Evolutionary conservation across 495 filamentous ascomycete genomes (phyloP).

Genomic region (Chaetomidium leptoderma): DNA sequence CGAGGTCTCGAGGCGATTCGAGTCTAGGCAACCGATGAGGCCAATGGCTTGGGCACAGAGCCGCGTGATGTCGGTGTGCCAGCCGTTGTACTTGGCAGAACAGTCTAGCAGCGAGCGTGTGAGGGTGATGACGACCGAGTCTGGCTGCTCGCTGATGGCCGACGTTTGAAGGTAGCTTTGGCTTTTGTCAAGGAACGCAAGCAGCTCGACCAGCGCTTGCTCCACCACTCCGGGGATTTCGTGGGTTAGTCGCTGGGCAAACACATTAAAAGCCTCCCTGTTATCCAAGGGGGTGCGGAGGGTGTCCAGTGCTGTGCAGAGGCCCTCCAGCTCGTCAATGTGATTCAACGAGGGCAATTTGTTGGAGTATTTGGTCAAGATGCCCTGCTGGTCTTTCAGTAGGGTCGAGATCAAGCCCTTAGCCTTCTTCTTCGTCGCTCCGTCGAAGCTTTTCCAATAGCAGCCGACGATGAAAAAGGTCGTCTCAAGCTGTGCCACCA

Average conservation of each 20-base stretch:
- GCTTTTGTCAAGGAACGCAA: slow-evolving; percentile 63
- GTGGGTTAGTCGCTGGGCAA: slow-evolving; percentile 66
- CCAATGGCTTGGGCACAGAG: slow-evolving; percentile 77
- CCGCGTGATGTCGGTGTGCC: slow-evolving; percentile 59
- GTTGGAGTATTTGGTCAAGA: slow-evolving; percentile 60
- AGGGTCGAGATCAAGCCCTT: slow-evolving; percentile 60
- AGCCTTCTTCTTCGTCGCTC: slow-evolving; percentile 53
- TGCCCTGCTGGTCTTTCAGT: slow-evolving; percentile 52
- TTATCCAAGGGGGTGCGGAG: slow-evolving; percentile 55
- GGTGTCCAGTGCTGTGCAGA: slow-evolving; percentile 58
- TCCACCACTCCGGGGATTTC: slow-evolving; percentile 81
- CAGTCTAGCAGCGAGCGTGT: slow-evolving; percentile 78
- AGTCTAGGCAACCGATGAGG: slow-evolving; percentile 83
- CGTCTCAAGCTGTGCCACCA: slow-evolving; percentile 73
- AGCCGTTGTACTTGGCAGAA: slow-evolving; percentile 69
- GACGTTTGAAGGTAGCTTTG: slow-evolving; percentile 78
- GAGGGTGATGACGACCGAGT: slow-evolving; percentile 65
- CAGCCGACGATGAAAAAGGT: slow-evolving; percentile 81
- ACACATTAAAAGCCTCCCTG: slow-evolving; percentile 56
- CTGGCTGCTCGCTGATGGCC: slow-evolving; percentile 80
- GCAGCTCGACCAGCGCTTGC: slow-evolving; percentile 72
- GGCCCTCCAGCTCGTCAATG: slow-evolving; percentile 63
- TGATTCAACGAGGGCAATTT: slow-evolving; percentile 72
- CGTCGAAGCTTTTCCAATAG: slow-evolving; percentile 68
- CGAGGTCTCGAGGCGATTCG: slow-evolving; percentile 77